These are phyloP conservation scores for Nephelium lappaceum DNA, from an alignment of 345 rosid species.

Conservation along the genomic window DNA sequence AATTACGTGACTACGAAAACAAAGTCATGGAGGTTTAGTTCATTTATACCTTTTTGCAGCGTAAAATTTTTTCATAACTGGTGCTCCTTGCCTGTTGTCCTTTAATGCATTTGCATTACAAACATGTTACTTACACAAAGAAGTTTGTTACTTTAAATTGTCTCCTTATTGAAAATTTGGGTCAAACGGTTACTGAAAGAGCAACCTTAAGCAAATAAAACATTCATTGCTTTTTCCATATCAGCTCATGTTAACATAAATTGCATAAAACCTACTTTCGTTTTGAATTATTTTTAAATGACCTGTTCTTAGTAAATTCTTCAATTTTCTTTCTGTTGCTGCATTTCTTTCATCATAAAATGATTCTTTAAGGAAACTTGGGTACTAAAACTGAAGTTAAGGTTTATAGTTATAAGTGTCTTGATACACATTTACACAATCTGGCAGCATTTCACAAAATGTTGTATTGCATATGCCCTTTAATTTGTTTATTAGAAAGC, in stretches of 20 bases:
- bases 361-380: neutral
- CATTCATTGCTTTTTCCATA: neutral
- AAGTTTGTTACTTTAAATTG: neutral
- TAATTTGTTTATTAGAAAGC: neutral
- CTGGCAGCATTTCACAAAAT: neutral
- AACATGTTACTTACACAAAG: neutral
- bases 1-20: slow-evolving; percentile 85
- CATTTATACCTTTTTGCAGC: slow-evolving; percentile 1
- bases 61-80: neutral
- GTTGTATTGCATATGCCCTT: too few relatives aligned
- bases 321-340: neutral
- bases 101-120: neutral
- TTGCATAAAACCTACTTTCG: neutral
- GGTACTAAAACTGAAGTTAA: neutral
- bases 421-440: neutral
- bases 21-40: slow-evolving; percentile 87
- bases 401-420: neutral
- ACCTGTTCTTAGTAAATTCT: neutral
- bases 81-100: slow-evolving; percentile 1
- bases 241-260: neutral
- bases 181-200: neutral
- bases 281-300: neutral
- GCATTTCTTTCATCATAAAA: slow-evolving; percentile 2
- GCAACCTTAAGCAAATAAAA: neutral
- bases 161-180: neutral